Evolutionary conservation across 2,329 filamentous ascomycete genomes (phyloP), one percentile per base, ranked within the genome.

Genomic region (Lasiodiplodia citricola): DNA sequence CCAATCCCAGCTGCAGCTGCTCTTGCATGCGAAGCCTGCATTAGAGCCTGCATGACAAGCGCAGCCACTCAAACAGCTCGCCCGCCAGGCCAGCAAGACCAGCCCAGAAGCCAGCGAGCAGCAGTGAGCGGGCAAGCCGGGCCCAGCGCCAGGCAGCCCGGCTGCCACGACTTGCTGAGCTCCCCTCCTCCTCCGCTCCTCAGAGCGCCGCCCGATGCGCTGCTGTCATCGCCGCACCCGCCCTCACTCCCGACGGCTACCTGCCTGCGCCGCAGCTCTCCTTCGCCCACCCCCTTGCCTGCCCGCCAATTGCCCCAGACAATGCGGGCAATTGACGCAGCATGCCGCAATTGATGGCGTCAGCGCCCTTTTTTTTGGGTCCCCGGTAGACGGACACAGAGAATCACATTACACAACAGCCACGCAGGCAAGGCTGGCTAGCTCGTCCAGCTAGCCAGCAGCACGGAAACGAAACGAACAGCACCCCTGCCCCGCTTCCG

Each of bases 31-130:
- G 47, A 64, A 37, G 60, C 54, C 44, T 68, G 66, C 66, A 68
- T 68, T 58, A 60, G 64, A 50, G 25, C 66, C 25, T 68, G 66
- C 66, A 68, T 58, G 66, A 60, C 66, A 62, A 68, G 66, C 55
- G 66, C 66, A 68, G 56, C 66, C 66, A 67, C 66, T 67, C 54
- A 60, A 54, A 25, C 37, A 62, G 10, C 52, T 23, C 25, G 41
- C 52, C 52, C n/a, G 57, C 57, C 37, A 31, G 54, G 54, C 54
- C 54, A 60, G 35, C 56, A 60, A 60, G 21, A 38, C 57, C 57
- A 62, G 57, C 57, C 56, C 56, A 44, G 56, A 60, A 60, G 38
- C 56, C 56, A 44, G 56, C 56, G 13, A 44, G 56, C 55, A 37
- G 55, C 56, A 47, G 44, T 47, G 38, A 44, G 37, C 56, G 25